A percentile compares a stretch with the other conserved stretches of the same genome.
These are phyloP conservation scores for Colletotrichum liaoningense DNA, from an alignment of 2,329 filamentous ascomycete species.

Conservation along the genomic window DNA sequence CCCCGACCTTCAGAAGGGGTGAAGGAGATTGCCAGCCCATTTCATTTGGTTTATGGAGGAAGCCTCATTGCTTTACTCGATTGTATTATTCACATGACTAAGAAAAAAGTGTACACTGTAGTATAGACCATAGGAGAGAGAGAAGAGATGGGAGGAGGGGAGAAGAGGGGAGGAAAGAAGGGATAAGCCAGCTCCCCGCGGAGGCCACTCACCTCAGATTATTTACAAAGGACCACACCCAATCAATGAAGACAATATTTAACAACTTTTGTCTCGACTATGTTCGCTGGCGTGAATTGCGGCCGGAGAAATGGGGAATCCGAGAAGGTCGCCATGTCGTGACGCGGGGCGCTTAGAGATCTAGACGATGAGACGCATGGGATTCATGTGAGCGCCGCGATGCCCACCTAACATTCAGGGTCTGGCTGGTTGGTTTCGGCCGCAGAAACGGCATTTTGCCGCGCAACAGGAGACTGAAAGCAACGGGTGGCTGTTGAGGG, in stretches of 20 bases:
- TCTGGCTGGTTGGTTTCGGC: background rate
- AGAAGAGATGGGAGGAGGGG: slow-evolving; percentile 18
- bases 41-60: slow-evolving; percentile 9
- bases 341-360: slow-evolving; percentile 4
- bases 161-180: slow-evolving; percentile 27
- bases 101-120: slow-evolving; percentile 23
- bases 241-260: slow-evolving; percentile 16
- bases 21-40: background rate
- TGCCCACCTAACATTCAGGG: background rate
- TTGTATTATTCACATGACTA: slow-evolving; percentile 42
- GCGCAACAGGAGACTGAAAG: background rate
- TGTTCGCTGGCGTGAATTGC: background rate
- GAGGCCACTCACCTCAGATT: slow-evolving; percentile 50
- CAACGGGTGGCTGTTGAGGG: background rate
- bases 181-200: slow-evolving; percentile 40
- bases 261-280: background rate
- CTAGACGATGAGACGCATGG: background rate
- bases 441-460: background rate
- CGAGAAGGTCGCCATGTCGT: background rate
- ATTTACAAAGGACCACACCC: slow-evolving; percentile 17
- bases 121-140: slow-evolving; percentile 23
- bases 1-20: background rate
- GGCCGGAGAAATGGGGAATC: background rate
- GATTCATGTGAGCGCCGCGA: background rate
- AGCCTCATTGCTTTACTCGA: slow-evolving; percentile 39